Conservation (phyloP, 1,284 basidiomycete genomes). For the Austroboletus niveus region DNA sequence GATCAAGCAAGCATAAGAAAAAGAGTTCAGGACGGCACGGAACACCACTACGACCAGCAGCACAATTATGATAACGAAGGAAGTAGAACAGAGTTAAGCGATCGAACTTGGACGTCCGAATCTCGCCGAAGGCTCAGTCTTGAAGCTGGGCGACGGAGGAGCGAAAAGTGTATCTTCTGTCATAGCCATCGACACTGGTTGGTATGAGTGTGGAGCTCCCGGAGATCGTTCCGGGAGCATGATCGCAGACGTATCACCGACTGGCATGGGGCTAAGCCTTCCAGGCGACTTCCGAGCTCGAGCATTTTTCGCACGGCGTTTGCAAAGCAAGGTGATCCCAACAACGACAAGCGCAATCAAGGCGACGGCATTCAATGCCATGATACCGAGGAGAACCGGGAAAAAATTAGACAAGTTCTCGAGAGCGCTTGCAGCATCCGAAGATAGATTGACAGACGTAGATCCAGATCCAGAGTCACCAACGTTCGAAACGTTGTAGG, state of each 20-base stretch:
- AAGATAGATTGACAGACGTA: slow-evolving; percentile 49
- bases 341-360: slow-evolving; percentile 53
- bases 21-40: slow-evolving; percentile 8
- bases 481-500: slow-evolving; percentile 54
- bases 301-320: slow-evolving; percentile 35
- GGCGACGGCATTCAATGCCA: slow-evolving; percentile 70
- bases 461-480: slow-evolving; percentile 41
- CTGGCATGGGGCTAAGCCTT: slow-evolving; percentile 54
- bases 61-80: not conserved
- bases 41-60: slow-evolving; percentile 1
- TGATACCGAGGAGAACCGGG: slow-evolving; percentile 66
- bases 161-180: slow-evolving; percentile 69
- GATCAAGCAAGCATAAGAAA: slow-evolving; percentile 4
- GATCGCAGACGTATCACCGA: slow-evolving; percentile 14
- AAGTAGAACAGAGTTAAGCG: slow-evolving; percentile 31
- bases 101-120: slow-evolving; percentile 44
- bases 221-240: slow-evolving; percentile 14
- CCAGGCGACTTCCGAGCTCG: slow-evolving; percentile 44
- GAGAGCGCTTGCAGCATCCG: slow-evolving; percentile 54
- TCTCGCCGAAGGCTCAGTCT: slow-evolving; percentile 36
- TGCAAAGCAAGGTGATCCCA: slow-evolving; percentile 51
- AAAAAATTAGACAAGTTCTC: slow-evolving; percentile 60
- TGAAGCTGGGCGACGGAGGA: slow-evolving; percentile 61
- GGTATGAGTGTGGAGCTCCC: slow-evolving; percentile 45
- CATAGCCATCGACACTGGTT: slow-evolving; percentile 74